Base-by-base conservation (phyloP, 306 rosid species). In the Fragaria nilgerrensis region DNA sequence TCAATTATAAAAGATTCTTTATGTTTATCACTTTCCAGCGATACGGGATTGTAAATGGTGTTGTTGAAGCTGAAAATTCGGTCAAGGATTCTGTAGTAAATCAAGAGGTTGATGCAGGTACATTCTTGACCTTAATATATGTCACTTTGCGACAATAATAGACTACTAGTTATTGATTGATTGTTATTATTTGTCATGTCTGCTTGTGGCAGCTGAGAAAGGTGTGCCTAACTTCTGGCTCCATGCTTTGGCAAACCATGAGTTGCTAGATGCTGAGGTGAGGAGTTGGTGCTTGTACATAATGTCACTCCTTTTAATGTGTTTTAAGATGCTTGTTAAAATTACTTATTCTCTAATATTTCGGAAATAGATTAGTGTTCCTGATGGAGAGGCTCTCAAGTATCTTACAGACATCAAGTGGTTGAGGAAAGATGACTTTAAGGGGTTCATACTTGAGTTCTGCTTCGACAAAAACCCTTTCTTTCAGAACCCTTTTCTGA, bases 171-270 rank as follows among this genome's bases (percentile, higher is more conserved):
- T 50, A 9, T 56, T 47, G 44, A 9, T 56, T 47, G 44, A 72
- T 75, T 79, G 59, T 55, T 72, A 72, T 17, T 29, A 77, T 81
- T 16, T 56, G 22, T 4, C 52, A 43, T 48, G 4, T 82, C 5
- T 36, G 34, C 0, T 79, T 71, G 73, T 23, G 82, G 85, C 80
- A 92, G 39, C 34, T 32, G 97, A 87, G 76, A 87, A 87, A 72
- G 96, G 97, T 47, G 97, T 92, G 17, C 96, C 96, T 19, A 90
- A 83, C 17, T 92, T 92, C 72, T 92, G 96, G 97, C 93, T 88
- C n/a, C 78, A 73, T 78, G 97, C 97, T 52, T 84, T 92, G 96
- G 87, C 88, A 78, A 92, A 92, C 41, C 90, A 92, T 55, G 96
- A 92, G 61, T 89, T 90, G 58, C 86, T 90, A 48, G 90, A 93